Conservation (phyloP, 1,139 yeast species). For the Suhomyces taliae region DNA sequence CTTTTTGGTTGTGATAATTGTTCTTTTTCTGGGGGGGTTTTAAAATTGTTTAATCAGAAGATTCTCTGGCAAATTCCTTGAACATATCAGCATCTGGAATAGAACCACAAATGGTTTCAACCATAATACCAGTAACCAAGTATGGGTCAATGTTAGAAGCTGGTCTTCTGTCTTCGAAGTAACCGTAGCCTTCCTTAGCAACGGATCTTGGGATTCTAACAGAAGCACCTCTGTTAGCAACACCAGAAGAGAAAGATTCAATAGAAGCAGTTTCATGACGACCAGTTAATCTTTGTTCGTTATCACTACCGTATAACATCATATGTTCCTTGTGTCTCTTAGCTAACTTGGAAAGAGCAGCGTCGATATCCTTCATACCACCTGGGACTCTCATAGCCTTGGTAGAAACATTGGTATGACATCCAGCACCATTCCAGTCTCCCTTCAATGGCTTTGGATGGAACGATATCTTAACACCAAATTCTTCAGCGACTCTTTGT, state of each 20-base stretch:
- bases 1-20: not conserved
- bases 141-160: constrained; percentile 99
- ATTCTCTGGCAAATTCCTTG: constrained; percentile 80
- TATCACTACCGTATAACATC: constrained; percentile 92
- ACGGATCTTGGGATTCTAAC: constrained; percentile 98
- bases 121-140: constrained; percentile 96
- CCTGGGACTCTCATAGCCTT: constrained; percentile 88
- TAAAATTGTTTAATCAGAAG: constrained; percentile 26
- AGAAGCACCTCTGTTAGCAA: constrained; percentile 99
- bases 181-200: constrained; percentile 96
- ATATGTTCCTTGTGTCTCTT: constrained; percentile 97
- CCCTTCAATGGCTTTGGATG: constrained; percentile 99
- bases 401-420: constrained; percentile 98
- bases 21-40: too few species aligned
- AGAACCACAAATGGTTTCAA: constrained; percentile 94
- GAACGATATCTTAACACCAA: constrained; percentile 96
- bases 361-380: constrained; percentile 93
- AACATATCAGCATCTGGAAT: constrained; percentile 96
- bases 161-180: constrained; percentile 99
- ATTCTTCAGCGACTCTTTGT: constrained; percentile 96
- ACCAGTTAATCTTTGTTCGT: constrained; percentile 93
- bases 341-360: constrained; percentile 88
- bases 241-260: constrained; percentile 91
- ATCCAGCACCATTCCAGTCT: constrained; percentile 99
- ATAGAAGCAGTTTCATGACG: constrained; percentile 97